Conservation (phyloP, 768 basidiomycete species). For the Termitomyces sp. region DNA sequence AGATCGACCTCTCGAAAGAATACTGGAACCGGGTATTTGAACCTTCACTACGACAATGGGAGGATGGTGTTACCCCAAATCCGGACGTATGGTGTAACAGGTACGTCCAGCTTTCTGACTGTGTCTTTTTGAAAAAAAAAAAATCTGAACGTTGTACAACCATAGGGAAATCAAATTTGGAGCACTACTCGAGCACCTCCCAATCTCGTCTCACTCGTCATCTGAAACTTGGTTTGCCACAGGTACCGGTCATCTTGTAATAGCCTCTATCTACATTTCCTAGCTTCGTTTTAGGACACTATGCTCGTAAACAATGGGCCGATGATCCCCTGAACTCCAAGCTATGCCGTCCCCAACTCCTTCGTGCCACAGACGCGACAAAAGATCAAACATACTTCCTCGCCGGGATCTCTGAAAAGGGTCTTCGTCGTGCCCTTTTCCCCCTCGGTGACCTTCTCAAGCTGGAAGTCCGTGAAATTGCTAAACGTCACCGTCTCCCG, state of each 20-base stretch:
- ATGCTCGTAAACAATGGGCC: slow-evolving; percentile 65
- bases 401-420: not conserved
- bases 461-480: slow-evolving; percentile 32
- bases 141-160: not conserved
- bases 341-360: slow-evolving; percentile 39
- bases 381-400: slow-evolving; percentile 92
- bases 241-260: slow-evolving; percentile 33
- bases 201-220: slow-evolving; percentile 16
- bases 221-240: slow-evolving; percentile 70
- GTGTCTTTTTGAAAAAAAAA: not conserved
- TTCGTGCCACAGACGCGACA: slow-evolving; percentile 45
- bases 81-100: slow-evolving; percentile 92
- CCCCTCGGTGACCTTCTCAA: slow-evolving; percentile 51
- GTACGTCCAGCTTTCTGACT: slow-evolving; percentile 25
- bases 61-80: slow-evolving; percentile 78
- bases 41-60: slow-evolving; percentile 76
- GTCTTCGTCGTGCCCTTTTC: not conserved
- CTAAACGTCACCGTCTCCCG: slow-evolving; percentile 22
- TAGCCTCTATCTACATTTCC: not conserved
- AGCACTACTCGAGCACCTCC: slow-evolving; percentile 65
- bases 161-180: not conserved
- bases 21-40: slow-evolving; percentile 93
- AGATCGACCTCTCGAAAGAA: slow-evolving; percentile 85
- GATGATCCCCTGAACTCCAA: not conserved
- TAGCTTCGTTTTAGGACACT: slow-evolving; percentile 58